Base-by-base conservation (phyloP, 345 rosid species). In the Dimocarpus longan region DNA sequence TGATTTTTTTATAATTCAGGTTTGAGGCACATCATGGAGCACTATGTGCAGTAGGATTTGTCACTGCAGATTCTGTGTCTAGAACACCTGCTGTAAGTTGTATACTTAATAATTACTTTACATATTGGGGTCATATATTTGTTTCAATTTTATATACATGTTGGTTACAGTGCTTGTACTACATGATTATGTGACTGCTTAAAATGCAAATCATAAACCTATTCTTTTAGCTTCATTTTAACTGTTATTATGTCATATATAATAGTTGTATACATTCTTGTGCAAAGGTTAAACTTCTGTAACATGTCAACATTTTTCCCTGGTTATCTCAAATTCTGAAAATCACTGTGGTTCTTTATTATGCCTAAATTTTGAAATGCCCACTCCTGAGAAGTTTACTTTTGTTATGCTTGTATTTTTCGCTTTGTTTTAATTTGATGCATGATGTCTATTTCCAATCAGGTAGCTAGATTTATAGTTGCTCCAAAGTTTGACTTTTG, bases 11-110 rank as follows among this genome's bases (percentile, higher is more conserved):
- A 26, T 76, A 73, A 73, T 80, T 79, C 89, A 93, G 99, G 92
- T 93, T 91, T 82, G 99, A 95, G 86, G 87, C 75, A 67, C 87
- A 85, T 11, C 90, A 95, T 84, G 99, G 99, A 79, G 87, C 89
- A 24, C 73, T 95, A 81, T 93, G 90, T 78, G 93, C 96, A 46
- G 70, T 88, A 71, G 99, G 99, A 88, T 93, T 88, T 83, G 86
- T 90, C 66, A 82, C 91, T 71, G 97, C 99, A 21, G 95, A 92
- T 82, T 88, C 87, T 76, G 74, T 90, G 54, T 82, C 87, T 39
- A 88, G 87, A 80, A 80, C 72, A 3, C 87, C 90, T 64, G 64
- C 90, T 74, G 99, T 95, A 88, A 88, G 91, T 90, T 78, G 70
- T 77, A 68, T 19, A 50, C 59, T 79, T 50, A 64, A 6, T 77